phyloP scores from a whole-genome alignment of 305 asterid genomes.

The Fraxinus angustifolia region DNA sequence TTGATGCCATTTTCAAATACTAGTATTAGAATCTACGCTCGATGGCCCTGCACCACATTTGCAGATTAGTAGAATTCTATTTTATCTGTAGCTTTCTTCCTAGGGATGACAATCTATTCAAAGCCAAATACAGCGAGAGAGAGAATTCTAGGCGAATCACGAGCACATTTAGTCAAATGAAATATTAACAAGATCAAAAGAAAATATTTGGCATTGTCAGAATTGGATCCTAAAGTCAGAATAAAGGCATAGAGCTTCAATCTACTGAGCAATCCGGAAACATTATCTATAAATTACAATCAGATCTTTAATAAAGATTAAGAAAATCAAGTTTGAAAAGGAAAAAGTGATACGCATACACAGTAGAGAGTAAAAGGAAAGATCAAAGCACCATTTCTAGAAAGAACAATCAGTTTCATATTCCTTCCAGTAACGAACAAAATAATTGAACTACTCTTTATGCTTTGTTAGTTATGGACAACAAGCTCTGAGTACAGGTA shows the following conservation, averaged over 20 bases:
- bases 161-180: neutral
- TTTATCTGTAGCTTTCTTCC: neutral
- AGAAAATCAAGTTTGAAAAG: neutral
- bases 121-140: neutral
- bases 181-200: neutral
- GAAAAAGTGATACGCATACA: neutral
- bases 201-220: neutral
- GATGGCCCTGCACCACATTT: slow-evolving; percentile 25
- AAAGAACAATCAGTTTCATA: neutral
- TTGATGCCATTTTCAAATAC: slow-evolving; percentile 50
- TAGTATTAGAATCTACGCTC: neutral
- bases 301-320: neutral
- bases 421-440: neutral
- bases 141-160: neutral
- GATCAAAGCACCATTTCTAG: neutral
- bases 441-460: neutral
- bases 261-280: neutral
- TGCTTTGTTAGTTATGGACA: neutral
- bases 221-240: neutral
- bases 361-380: neutral
- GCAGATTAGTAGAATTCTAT: neutral
- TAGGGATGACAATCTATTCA: neutral
- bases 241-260: neutral
- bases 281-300: neutral
- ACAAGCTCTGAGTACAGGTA: neutral